Conservation (phyloP, 306 rosid genomes). For the Rosa persica region DNA sequence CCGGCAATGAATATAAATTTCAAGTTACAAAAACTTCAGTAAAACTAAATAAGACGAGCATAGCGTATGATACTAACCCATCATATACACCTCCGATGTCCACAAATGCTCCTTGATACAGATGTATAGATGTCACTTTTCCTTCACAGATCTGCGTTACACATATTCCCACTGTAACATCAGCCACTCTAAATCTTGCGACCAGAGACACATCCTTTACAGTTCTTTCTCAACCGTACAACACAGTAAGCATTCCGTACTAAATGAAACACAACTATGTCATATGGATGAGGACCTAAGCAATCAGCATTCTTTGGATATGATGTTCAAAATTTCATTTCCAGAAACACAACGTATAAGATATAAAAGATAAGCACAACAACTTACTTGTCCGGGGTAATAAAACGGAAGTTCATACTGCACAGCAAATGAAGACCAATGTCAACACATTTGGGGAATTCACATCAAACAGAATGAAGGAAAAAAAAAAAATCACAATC, state of each 20-base stretch:
- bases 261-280: slow-evolving; percentile 12
- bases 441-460: slow-evolving; percentile 16
- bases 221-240: background rate
- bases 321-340: background rate
- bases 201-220: background rate
- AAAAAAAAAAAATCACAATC: slow-evolving; percentile 1
- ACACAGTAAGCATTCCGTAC: background rate
- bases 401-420: slow-evolving; percentile 98
- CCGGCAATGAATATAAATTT: background rate
- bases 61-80: slow-evolving; percentile 53
- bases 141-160: slow-evolving; percentile 78
- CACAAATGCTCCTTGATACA: slow-evolving; percentile 97
- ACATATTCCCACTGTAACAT: slow-evolving; percentile 16
- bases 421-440: slow-evolving; percentile 40
- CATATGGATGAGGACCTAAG: background rate
- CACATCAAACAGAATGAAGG: background rate
- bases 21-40: background rate
- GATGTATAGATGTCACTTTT: slow-evolving; percentile 75
- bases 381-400: slow-evolving; percentile 95
- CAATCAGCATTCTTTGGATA: background rate
- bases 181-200: background rate
- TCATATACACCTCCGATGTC: slow-evolving; percentile 97
- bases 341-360: background rate
- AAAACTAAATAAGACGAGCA: background rate
- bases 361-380: background rate